Base-by-base conservation (phyloP, 164 flowering plant species). In the Taxillus chinensis region DNA sequence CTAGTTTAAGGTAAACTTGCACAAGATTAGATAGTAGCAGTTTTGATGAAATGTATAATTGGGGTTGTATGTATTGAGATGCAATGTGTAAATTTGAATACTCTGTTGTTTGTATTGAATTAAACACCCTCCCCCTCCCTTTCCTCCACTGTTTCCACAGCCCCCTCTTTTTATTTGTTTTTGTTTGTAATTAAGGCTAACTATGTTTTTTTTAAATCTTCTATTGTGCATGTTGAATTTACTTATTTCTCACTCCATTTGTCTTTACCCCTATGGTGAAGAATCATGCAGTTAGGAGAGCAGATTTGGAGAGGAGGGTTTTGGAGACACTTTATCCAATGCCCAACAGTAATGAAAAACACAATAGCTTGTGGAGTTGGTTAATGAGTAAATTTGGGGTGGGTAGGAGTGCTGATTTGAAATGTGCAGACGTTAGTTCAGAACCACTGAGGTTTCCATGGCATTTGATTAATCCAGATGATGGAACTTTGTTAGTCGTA, bases 271-370 rank as follows among this genome's bases (percentile, higher is more conserved):
- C 69, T 63, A 74, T 13, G 63, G 40, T 69, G 56, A 75, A 93
- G 99, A 95, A 95, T 71, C 89, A 86, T 80, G 96, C 96, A 42
- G 77, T 95, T 63, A 79, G 97, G 77, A 83, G 81, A 81, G 99
- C 99, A 70, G 79, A 91, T 74, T 62, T 95, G 80, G 77, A 65
- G 64, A 77, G 65, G 55, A 84, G 97, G 68, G 77, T 75, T 70
- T 40, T 95, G 37, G 91, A 89, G 71, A 95, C 97, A 27, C 52
- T 91, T 15, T 73, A 81, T 62, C 95, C 97, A 57, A 15, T 67
- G 42, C 16, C 39, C 66, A 68, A 62, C 59, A 67, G 64, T 45
- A 60, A 49, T 51, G 79, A 75, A 65, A 83, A 64, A 61, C 60
- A 41, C 56, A 64, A 50, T 66, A 68, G 80, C 53, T 17, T 85